Base-by-base conservation (phyloP, 2,329 filamentous ascomycete species). In the Cladobotryum protrusum region DNA sequence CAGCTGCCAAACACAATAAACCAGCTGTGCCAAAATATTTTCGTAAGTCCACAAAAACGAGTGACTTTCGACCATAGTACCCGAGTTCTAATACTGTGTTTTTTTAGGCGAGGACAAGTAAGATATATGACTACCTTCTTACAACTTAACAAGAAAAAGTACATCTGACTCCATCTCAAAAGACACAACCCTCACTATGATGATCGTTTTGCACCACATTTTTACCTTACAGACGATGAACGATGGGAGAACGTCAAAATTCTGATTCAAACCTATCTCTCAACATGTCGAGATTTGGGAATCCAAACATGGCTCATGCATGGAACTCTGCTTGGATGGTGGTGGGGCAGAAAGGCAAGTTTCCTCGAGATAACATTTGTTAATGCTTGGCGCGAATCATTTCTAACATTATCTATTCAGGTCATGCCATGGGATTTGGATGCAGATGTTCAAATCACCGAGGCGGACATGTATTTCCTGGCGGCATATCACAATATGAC, bases 231-330 rank as follows among this genome's bases (percentile, higher is more conserved):
- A 3, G 69, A 86, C 57, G 73, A 77, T 32, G 76, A 82, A 48
- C 78, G 85, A 58, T 74, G 74, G 18, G 73, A 81, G 24, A 82
- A 79, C 1, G 74, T 90, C 51, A 77, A 75, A 45, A 76, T 83
- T 56, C 79, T 92, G 58, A 75, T 89, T 47, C 80, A 83, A 59
- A 83, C 87, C 24, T 92, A 90, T 63, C 73, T 92, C 43, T 72
- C 77, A 39, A 87, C 83, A 29, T 85, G 87, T 60, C 71, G 74
- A 44, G 76, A 81, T 35, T 73, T 87, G 29, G 78, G 81, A 2
- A 66, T 90, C 51, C 83, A 91, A 64, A 90, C 87, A 5, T 92
- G 88, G 88, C 79, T 92, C 52, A 87, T 88, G 60, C 87, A 92
- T 62, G 86, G 87, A n/a, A 86, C 85, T n/a, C 71, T 92, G 29